Percentiles rank a stretch among this genome's conserved stretches.
These are phyloP conservation scores for Vigna trinervia DNA, from an alignment of 306 rosid species.

Conservation along the genomic window DNA sequence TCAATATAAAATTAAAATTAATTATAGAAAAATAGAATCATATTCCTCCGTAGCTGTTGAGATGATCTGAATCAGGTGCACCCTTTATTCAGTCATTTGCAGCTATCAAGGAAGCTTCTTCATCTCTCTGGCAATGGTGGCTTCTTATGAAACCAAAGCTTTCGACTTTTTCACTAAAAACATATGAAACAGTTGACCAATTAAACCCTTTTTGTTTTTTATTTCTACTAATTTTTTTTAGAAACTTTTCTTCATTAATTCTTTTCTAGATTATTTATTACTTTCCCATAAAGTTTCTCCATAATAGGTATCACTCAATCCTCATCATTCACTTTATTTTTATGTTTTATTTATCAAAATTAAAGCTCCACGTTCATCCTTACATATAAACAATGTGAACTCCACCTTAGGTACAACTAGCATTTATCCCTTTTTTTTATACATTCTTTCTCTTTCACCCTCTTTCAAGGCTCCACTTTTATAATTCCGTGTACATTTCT, in stretches of 20 bases:
- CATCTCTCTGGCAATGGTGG: neutral
- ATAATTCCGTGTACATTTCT: constrained; percentile 28
- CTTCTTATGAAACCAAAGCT: constrained; percentile 20
- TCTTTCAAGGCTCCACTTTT: constrained; percentile 36
- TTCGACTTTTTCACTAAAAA: constrained; percentile 16
- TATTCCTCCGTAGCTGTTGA: neutral
- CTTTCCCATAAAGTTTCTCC: neutral
- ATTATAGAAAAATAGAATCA: too few relatives aligned
- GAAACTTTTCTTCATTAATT: neutral
- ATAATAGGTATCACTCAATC: neutral
- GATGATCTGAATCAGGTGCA: neutral
- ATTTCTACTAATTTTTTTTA: neutral
- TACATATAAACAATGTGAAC: constrained; percentile 3
- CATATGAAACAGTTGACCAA: constrained; percentile 47
- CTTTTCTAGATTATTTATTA: neutral
- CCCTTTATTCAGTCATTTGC: neutral
- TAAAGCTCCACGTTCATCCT: neutral
- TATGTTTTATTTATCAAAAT: neutral
- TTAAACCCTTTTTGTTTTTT: neutral
- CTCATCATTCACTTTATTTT: constrained; percentile 9
- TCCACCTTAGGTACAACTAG: constrained; percentile 29
- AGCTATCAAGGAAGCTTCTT: constrained; percentile 11
- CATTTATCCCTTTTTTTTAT: neutral
- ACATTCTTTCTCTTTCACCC: constrained; percentile 28
- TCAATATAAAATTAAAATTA: too few relatives aligned